Conservation (phyloP, 192 early-diverging fungal genomes). For the Spinellus fusiger region DNA sequence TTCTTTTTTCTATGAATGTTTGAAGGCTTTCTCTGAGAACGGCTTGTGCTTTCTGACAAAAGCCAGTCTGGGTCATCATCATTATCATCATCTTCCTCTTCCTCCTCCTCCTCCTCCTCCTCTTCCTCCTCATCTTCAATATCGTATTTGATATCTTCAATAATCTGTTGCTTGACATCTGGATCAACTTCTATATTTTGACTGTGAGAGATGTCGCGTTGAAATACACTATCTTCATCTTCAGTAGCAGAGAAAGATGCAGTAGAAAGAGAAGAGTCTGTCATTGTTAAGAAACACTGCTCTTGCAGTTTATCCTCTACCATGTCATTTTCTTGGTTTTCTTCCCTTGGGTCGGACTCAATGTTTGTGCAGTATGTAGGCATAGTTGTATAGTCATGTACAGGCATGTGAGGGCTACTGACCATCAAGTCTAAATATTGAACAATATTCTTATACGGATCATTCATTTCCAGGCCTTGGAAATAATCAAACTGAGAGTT, state of each 20-base stretch:
- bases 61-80: constrained; percentile 8
- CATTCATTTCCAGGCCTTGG: constrained; percentile 1
- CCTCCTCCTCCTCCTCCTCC: background rate
- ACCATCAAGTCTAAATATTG: too few species aligned
- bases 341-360: background rate
- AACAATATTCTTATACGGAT: background rate
- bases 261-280: constrained; percentile 1
- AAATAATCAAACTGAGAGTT: background rate
- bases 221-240: background rate
- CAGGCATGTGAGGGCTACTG: too few species aligned
- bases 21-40: background rate
- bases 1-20: background rate
- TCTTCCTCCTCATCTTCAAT: background rate
- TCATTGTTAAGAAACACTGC: background rate
- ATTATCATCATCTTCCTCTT: background rate
- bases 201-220: background rate
- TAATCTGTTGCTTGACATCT: background rate
- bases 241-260: background rate
- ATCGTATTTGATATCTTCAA: background rate
- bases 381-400: background rate
- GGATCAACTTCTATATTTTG: background rate
- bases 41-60: background rate
- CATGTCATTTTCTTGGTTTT: background rate
- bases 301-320: background rate
- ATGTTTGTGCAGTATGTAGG: background rate